Conservation (phyloP, 2,329 filamentous ascomycete species). For the Colletotrichum sp. region DNA sequence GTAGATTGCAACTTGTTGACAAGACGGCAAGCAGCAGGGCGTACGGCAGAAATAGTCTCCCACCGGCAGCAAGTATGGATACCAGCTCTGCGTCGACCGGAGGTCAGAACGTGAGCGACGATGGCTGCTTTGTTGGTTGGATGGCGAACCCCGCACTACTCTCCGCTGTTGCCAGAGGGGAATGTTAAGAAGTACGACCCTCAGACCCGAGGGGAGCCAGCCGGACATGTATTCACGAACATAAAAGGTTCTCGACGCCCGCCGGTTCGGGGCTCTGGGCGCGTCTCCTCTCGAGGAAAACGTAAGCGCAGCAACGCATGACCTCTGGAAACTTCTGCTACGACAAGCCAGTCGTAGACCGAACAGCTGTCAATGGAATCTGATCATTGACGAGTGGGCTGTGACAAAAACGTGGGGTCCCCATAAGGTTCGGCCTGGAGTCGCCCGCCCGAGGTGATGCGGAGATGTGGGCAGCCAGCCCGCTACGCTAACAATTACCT, state of each 20-base stretch:
- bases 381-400: not conserved
- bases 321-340: not conserved
- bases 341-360: not conserved
- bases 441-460: not conserved
- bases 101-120: not conserved
- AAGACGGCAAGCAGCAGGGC: not conserved
- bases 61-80: not conserved
- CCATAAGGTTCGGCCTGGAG: not conserved
- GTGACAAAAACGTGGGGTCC: conserved; percentile 8
- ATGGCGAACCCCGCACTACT: not conserved
- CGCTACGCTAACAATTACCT: not conserved
- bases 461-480: not conserved
- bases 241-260: not conserved
- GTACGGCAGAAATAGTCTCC: not conserved
- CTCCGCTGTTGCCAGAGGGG: not conserved
- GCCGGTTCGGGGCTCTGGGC: not conserved
- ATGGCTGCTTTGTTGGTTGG: not conserved
- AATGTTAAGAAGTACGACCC: not conserved
- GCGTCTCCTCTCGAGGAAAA: not conserved
- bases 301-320: not conserved
- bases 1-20: not conserved
- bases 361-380: not conserved
- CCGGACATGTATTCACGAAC: not conserved
- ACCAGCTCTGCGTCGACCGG: not conserved
- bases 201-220: not conserved